Base-by-base conservation (phyloP, 164 flowering plant species). In the Aristolochia contorta region DNA sequence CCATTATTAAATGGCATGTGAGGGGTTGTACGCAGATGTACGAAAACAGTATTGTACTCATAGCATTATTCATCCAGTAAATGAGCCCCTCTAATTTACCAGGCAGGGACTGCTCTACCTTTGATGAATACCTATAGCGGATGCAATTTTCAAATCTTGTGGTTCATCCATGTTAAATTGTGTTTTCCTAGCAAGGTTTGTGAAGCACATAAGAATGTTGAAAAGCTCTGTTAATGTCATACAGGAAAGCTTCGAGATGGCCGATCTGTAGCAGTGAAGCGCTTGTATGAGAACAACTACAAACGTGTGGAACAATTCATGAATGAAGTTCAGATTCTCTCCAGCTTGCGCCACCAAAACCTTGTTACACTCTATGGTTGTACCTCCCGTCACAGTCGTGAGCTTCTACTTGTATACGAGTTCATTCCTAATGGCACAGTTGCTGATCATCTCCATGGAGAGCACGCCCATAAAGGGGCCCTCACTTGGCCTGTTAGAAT, bases 321-420 rank as follows among this genome's bases (percentile, higher is more conserved):
- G 74, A 89, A 84, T 48, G 96, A 89, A 70, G 67, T 89, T 21
- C 60, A 74, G 58, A 84, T 89, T 72, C 84, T 89, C 33, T 79
- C 89, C 0, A 61, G 77, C 13, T 53, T 89, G 55, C 79, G 74
- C 56, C 96, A 89, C 77, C 76, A 48, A 18, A 82, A 84, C 61
- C 87, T 89, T 15, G 93, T 86, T 30, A 49, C 84, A 47, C 87
- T 86, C 9, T 86, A 81, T 58, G 96, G 93, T 0, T 89, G 91
- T 75, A 83, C 93, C 20, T 86, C 92, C 9, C 74, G 73, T n/a
- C 78, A 54, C 51, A 80, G 91, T 70, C 76, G 80, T 0, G 89
- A 83, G 57, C 89, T 89, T 54, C 80, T 88, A 57, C 86, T 88
- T 0, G 96, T 89, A 15, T 89, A 89, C 47, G 91, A 88, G 47